Evolutionary conservation across 1,284 basidiomycete genomes (phyloP), one percentile per base, ranked within the genome.

Genomic region (Leucoagaricus sp.): DNA sequence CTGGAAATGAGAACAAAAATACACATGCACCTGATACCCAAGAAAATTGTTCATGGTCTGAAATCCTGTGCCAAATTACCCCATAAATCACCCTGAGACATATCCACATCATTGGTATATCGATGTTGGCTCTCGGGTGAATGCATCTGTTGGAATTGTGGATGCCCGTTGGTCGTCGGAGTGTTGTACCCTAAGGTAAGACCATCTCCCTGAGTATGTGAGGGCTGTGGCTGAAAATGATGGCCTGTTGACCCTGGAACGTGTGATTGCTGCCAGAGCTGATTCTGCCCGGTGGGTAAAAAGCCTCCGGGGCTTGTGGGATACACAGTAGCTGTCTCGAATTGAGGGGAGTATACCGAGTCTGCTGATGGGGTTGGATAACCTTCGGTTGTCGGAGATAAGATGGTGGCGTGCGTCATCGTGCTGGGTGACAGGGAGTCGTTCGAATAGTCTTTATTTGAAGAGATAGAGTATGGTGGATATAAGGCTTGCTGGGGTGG

Each of bases 21-120:
- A 15, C 13, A 21, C 13, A 47, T 33, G 13, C 3, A 53, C 19
- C 10, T 15, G 21, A 25, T 12, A 34, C 17, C 15, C 10, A 23
- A 17, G 29, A 26, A 36, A 44, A 7, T 10, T 28, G 5, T 21
- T 52, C 19, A 57, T 33, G 55, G 48, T 8, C 55, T 44, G 15
- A 57, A 57, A 7, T 57, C 55, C 15, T 51, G 49, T 8, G 49
- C 49, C 12, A 57, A 57, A 38, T 49, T 52, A 23, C 49, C 52
- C 55, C 55, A 57, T 40, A 57, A 52, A 19, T 57, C 49, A 17
- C 42, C 29, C 45, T 57, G 55, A 10, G 55, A 47, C 38, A 57
- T 51, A 10, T 47, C 49, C 9, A 34, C n/a, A 15, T 33, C 48
- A 1, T 17, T 13, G n/a, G 34, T 26, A 36, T 36, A 45, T 2